Conservation (phyloP, 371 early-diverging fungal species). For the Circinella umbellata region DNA sequence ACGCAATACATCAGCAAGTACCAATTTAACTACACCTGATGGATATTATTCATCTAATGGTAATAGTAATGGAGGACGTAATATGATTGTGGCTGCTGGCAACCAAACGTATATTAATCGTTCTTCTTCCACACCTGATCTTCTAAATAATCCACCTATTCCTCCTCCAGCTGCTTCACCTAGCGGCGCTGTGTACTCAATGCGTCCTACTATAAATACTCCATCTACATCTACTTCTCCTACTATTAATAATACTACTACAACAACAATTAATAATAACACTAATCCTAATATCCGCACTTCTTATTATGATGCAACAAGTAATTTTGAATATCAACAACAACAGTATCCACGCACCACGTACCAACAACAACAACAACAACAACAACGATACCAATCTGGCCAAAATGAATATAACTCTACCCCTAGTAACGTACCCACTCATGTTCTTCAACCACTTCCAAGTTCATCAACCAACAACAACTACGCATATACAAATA, state of each 20-base stretch:
- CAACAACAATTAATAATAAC: conserved; percentile 5
- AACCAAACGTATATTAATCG: conserved; percentile 29
- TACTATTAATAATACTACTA: too few relatives aligned
- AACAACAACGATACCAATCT: conserved; percentile 10
- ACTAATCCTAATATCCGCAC: conserved; percentile 1
- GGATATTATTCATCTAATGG: not conserved
- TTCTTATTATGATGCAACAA: not conserved
- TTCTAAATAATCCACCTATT: conserved; percentile 12
- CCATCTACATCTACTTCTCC: not conserved
- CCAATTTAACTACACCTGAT: conserved; percentile 15
- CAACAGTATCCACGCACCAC: conserved; percentile 10
- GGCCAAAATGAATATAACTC: conserved; percentile 9
- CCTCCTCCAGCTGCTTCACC: not conserved
- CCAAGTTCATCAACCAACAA: not conserved
- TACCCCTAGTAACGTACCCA: not conserved
- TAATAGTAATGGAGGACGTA: not conserved
- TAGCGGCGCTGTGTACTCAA: not conserved
- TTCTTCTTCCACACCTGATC: conserved; percentile 36
- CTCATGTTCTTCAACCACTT: conserved; percentile 6
- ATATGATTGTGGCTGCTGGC: conserved; percentile 7
- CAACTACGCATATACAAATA: not conserved
- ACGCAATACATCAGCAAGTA: conserved; percentile 10
- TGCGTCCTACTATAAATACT: conserved; percentile 3
- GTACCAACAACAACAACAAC: not conserved
- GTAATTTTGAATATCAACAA: conserved; percentile 2